Evolutionary conservation across 2,329 filamentous ascomycete species (phyloP).

Genomic region (Fusarium robinianum): DNA sequence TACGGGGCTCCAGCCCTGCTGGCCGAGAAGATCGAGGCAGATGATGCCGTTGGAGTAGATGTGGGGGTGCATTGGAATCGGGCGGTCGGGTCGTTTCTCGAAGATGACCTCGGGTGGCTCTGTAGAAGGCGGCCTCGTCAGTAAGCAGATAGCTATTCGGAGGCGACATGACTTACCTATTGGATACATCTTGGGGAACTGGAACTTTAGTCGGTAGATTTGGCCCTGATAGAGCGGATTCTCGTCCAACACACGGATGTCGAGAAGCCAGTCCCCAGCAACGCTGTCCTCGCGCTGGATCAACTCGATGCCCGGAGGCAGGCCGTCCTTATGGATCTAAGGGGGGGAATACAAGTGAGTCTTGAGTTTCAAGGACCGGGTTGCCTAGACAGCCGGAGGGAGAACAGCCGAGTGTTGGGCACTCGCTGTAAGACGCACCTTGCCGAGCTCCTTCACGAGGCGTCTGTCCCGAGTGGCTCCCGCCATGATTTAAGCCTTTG

Average conservation of each 20-base stretch:
- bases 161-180: constrained; percentile 67
- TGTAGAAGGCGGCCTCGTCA: constrained; percentile 43
- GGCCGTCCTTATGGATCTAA: constrained; percentile 57
- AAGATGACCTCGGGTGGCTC: constrained; percentile 97
- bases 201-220: constrained; percentile 84
- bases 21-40: constrained; percentile 88
- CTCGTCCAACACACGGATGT: constrained; percentile 85
- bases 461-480: constrained; percentile 59
- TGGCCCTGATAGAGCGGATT: constrained; percentile 87
- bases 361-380: not conserved
- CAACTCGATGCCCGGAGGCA: constrained; percentile 75
- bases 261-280: constrained; percentile 78
- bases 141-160: not conserved
- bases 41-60: constrained; percentile 99
- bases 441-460: constrained; percentile 62
- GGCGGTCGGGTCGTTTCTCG: constrained; percentile 63
- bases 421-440: constrained; percentile 49
- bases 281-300: constrained; percentile 81
- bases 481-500: constrained; percentile 39
- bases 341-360: constrained; percentile 7
- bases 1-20: constrained; percentile 91
- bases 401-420: constrained; percentile 1
- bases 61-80: constrained; percentile 93
- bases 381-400: too few species aligned
- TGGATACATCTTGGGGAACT: constrained; percentile 81